Conservation (phyloP, 2,329 filamentous ascomycete genomes). For the Microdochium nivale region DNA sequence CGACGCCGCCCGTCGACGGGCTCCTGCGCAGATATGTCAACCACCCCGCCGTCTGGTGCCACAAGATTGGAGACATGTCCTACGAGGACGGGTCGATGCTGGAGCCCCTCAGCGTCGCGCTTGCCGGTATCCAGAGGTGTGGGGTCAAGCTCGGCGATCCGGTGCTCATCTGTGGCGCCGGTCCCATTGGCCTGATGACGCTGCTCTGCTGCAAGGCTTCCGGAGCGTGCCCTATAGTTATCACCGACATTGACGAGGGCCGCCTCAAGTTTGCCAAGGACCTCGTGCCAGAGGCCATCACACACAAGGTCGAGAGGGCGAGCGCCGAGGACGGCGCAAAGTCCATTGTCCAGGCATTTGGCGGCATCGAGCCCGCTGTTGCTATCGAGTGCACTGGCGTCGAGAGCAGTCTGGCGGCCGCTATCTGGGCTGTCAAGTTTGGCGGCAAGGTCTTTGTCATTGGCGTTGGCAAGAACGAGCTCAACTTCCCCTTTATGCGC, state of each 20-base stretch:
- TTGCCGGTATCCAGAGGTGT: constrained; percentile 81
- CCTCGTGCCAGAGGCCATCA: constrained; percentile 69
- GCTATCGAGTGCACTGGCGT: constrained; percentile 92
- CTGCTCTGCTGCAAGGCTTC: constrained; percentile 77
- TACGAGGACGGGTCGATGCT: constrained; percentile 87
- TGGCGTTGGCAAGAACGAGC: constrained; percentile 90
- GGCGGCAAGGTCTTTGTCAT: constrained; percentile 97
- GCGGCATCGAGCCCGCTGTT: constrained; percentile 71
- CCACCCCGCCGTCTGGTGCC: constrained; percentile 90
- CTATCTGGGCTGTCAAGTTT: constrained; percentile 87
- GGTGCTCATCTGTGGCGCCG: constrained; percentile 83
- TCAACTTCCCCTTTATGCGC: constrained; percentile 92
- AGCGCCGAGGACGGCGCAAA: constrained; percentile 63
- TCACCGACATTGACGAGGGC: constrained; percentile 89
- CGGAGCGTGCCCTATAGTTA: constrained; percentile 82
- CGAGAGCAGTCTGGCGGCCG: constrained; percentile 76
- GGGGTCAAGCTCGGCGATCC: constrained; percentile 76
- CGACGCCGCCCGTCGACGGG: constrained; percentile 81
- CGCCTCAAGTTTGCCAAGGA: constrained; percentile 78
- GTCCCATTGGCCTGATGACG: constrained; percentile 87
- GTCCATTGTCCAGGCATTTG: constrained; percentile 61
- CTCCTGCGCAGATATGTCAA: constrained; percentile 88
- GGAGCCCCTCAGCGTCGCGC: constrained; percentile 81
- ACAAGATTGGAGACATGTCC: constrained; percentile 88
- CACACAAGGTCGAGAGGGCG: constrained; percentile 65